phyloP scores from a whole-genome alignment of 257 asterid genomes.

The Solanum infundibuliforme region DNA sequence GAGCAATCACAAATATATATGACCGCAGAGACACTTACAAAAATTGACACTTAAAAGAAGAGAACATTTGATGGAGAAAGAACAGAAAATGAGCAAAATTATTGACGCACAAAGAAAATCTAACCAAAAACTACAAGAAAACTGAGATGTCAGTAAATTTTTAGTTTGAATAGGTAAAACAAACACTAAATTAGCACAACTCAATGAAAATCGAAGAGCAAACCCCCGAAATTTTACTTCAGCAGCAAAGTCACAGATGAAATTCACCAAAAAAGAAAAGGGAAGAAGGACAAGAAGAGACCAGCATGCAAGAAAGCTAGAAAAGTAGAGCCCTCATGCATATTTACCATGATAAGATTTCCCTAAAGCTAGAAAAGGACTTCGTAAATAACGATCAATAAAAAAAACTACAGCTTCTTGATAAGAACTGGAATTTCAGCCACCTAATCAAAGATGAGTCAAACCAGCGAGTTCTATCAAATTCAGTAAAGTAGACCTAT shows the following conservation, averaged over 20 bases:
- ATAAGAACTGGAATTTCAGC: neutral
- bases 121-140: neutral
- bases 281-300: neutral
- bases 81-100: neutral
- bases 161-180: neutral
- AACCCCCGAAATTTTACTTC: neutral
- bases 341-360: neutral
- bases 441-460: neutral
- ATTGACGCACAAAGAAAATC: neutral
- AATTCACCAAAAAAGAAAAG: neutral
- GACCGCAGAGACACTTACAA: neutral
- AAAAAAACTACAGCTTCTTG: too few relatives aligned
- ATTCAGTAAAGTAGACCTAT: neutral
- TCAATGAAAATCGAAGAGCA: neutral
- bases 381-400: neutral
- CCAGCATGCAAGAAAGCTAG: neutral
- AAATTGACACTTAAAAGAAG: neutral
- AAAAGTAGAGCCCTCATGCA: neutral
- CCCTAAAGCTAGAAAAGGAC: neutral
- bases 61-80: neutral
- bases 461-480: neutral
- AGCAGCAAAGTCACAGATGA: neutral
- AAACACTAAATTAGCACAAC: neutral
- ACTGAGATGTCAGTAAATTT: neutral
- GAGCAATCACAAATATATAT: neutral